Conservation (phyloP, 1,284 basidiomycete species). For the Pholiota adiposa region DNA sequence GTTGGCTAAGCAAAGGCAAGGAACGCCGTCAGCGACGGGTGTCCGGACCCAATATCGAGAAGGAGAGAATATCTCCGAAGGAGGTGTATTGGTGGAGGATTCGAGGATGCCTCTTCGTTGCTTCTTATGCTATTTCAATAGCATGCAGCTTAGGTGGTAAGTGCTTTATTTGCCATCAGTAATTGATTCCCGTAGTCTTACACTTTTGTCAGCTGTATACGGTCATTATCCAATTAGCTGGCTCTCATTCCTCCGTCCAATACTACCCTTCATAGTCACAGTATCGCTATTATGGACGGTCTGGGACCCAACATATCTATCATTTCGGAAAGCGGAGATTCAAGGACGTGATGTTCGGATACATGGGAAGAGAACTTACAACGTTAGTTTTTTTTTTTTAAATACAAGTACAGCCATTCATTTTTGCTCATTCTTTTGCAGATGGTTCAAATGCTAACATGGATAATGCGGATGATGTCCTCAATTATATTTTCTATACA, state of each 20-base stretch:
- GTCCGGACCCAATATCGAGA: slow-evolving; percentile 39
- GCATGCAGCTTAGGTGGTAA: slow-evolving; percentile 49
- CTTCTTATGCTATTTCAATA: slow-evolving; percentile 37
- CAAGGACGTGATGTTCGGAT: slow-evolving; percentile 73
- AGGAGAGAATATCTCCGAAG: slow-evolving; percentile 40
- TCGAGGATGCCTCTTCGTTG: slow-evolving; percentile 46
- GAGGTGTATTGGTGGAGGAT: slow-evolving; percentile 62
- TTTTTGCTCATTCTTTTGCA: slow-evolving; percentile 29
- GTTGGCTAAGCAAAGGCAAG: slow-evolving; percentile 68
- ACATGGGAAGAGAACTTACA: slow-evolving; percentile 63
- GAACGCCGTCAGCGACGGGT: slow-evolving; percentile 48
- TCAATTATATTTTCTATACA: slow-evolving; percentile 48
- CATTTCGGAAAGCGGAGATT: slow-evolving; percentile 56
- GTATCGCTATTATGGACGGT: slow-evolving; percentile 69
- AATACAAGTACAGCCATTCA: background rate
- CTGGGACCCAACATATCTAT: slow-evolving; percentile 79
- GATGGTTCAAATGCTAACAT: slow-evolving; percentile 61
- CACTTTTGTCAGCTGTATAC: slow-evolving; percentile 33
- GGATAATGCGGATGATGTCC: slow-evolving; percentile 59
- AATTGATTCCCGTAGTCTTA: slow-evolving; percentile 2
- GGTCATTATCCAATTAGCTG: slow-evolving; percentile 31
- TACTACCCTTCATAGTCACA: slow-evolving; percentile 52
- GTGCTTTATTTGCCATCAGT: slow-evolving; percentile 21
- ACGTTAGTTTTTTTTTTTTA: slow-evolving; percentile 52
- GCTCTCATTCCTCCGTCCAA: slow-evolving; percentile 33